Evolutionary conservation across 495 filamentous ascomycete genomes (phyloP), one percentile per base, ranked within the genome.

Genomic region (Aspergillus ostianus): DNA sequence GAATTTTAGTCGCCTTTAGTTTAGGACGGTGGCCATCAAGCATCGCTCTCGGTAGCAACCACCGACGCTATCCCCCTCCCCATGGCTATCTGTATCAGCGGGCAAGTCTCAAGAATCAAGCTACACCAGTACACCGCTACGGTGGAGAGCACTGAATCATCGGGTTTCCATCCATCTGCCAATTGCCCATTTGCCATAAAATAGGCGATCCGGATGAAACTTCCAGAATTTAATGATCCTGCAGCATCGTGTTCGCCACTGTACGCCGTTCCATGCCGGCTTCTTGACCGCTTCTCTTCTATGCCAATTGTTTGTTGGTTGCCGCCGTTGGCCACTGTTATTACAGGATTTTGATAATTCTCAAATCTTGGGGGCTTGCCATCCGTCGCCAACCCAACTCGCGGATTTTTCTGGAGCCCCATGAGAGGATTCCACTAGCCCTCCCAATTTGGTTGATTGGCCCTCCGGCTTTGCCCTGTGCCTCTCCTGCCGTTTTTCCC

Each of bases 261-360:
- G 44, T 55, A 41, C 41, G 46, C 36, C 44, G 44, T 52, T 47
- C 44, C 46, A 58, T 53, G 32, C 49, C 17, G 56, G 47, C 51
- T 32, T 64, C 52, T 53, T 67, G 64, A 67, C 64, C 64, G 64
- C 64, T 62, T 62, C 64, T 64, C 62, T 51, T 12, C 27, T 17
- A 53, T 48, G 17, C 54, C 58, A 64, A 57, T 55, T 53, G 47
- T 53, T 21, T 26, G 23, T 15, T 48, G 50, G 36, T 46, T 51
- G 48, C 51, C 54, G 49, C 56, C 54, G 53, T 57, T 60, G 59
- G 52, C 51, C 49, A 53, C 44, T 56, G 23, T 23, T 50, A 26
- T 57, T 56, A 57, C 36, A 41, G 36, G 36, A 41, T 41, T 41
- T 10, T 15, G 12, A 41, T 41, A 41, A 41, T 41, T 41, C 36